Evolutionary conservation across 1,284 basidiomycete genomes (phyloP), one percentile per base, ranked within the genome.

Genomic region (Neonothopanus nambi): DNA sequence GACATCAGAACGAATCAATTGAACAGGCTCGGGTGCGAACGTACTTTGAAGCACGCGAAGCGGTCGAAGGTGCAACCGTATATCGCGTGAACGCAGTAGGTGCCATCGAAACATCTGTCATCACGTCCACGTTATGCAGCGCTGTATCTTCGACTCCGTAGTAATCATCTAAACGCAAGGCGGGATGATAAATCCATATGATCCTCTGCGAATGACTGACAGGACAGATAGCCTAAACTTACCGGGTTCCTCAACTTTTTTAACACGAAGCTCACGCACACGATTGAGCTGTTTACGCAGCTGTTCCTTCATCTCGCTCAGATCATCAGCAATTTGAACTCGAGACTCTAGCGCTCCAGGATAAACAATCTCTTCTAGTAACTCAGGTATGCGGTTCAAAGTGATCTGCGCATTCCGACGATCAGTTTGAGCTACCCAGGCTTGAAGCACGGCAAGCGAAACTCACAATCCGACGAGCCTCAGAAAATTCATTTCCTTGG

Each of bases 81-180:
- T 98, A 99, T 39, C 96, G 82, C 15, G 97, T 99, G 68, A 98
- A 99, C 23, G 87, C 80, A 0, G 95, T 98, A 0, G 89, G 85
- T n/a, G 91, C 84, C 72, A 95, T 92, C 2, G 93, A 94, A 5
- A 80, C 78, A 65, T 98, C 95, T 1, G 95, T 97, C 82, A 94
- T 93, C 17, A 95, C 90, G 67, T 98, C 95, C 15, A 98, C 85
- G 60, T 97, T 92, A 62, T 95, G 91, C 42, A 96, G 72, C 20
- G 81, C 85, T 1, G 81, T 72, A 50, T 91, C 88, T 59, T 93
- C 93, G 12, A 81, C 80, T 3, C 89, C 88, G 65, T 90, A 95
- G 74, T 93, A 95, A n/a, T 82, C 78, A 63, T 91, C 92, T 93
- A 54, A 18, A 23, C 41, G 38, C 38, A 36, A 21, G 28, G 20